A percentile compares a stretch with the other conserved stretches of the same genome.
Conservation (phyloP, 148 eudicot genomes). For the Chenopodium formosanum region DNA sequence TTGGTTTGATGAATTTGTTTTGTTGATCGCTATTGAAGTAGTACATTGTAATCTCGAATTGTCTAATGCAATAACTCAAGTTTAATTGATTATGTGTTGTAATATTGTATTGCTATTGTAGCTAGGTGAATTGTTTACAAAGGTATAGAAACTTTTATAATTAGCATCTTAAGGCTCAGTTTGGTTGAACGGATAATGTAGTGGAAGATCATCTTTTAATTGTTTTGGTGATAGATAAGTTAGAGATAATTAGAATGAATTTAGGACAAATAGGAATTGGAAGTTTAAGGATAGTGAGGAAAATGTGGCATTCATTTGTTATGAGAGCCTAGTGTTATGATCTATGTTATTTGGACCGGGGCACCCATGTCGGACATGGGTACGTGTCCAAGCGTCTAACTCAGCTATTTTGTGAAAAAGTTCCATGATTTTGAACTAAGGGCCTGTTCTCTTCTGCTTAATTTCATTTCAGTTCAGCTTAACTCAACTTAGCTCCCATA, state of each 20-base stretch:
- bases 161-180: neutral
- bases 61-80: neutral
- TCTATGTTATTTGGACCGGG: too few relatives aligned
- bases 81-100: neutral
- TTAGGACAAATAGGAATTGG: neutral
- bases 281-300: neutral
- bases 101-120: neutral
- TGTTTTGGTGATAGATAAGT: neutral
- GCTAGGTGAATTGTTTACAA: neutral
- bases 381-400: too few relatives aligned
- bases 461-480: too few relatives aligned
- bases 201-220: neutral
- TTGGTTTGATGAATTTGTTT: neutral
- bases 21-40: neutral
- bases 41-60: neutral
- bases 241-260: too few relatives aligned
- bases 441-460: too few relatives aligned
- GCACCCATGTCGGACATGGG: too few relatives aligned
- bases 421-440: too few relatives aligned
- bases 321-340: neutral
- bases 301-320: neutral
- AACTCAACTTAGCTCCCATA: too few relatives aligned
- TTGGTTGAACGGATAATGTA: neutral
- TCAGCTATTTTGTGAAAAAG: too few relatives aligned
- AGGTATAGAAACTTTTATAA: too few relatives aligned